Evolutionary conservation across 2,329 filamentous ascomycete species (phyloP).

Genomic region (Aspergillus pseudoglaucus): DNA sequence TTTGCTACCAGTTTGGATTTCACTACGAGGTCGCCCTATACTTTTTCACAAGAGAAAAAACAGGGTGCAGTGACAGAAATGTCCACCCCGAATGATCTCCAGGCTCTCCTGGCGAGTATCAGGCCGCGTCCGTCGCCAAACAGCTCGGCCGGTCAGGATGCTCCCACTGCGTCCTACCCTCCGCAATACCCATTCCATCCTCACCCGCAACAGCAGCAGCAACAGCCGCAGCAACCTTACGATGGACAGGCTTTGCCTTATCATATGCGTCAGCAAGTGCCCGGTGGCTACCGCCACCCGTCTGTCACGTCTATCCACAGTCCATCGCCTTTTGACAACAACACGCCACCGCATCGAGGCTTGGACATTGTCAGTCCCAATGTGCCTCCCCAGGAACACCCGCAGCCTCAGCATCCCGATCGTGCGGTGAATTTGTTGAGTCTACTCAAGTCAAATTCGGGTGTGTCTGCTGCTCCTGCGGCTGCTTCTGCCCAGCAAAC

Average conservation of each 20-base stretch:
- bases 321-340: conserved; percentile 40
- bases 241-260: conserved; percentile 28
- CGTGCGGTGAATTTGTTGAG: conserved; percentile 56
- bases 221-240: conserved; percentile 19
- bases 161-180: conserved; percentile 19
- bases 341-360: conserved; percentile 50
- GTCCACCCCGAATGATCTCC: conserved; percentile 42
- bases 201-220: conserved; percentile 22
- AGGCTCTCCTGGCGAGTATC: conserved; percentile 42
- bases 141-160: conserved; percentile 24
- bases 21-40: conserved; percentile 23
- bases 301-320: conserved; percentile 53
- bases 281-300: conserved; percentile 47
- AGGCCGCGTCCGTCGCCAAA: conserved; percentile 34
- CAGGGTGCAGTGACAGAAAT: conserved; percentile 30
- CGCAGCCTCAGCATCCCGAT: conserved; percentile 36
- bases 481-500: conserved; percentile 17
- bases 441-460: conserved; percentile 58
- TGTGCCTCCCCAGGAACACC: conserved; percentile 33
- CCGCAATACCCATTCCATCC: conserved; percentile 24
- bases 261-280: conserved; percentile 13
- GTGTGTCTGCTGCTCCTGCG: conserved; percentile 20
- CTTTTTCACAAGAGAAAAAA: neutral
- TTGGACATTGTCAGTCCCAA: conserved; percentile 56
- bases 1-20: conserved; percentile 17